phyloP scores from a whole-genome alignment of 345 rosid species.

The Linum lewisii region DNA sequence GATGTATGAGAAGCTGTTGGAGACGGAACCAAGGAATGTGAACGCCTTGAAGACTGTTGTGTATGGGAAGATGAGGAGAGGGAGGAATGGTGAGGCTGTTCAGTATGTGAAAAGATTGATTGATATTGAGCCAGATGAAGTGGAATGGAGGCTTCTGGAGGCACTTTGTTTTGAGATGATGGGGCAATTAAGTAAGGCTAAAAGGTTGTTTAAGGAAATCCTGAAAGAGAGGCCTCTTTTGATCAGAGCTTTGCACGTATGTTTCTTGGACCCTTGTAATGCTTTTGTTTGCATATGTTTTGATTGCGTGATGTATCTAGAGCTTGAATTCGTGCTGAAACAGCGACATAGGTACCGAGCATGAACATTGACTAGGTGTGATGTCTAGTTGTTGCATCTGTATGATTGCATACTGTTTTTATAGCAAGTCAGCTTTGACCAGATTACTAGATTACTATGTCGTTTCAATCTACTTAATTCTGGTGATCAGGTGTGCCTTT shows the following conservation, averaged over 20 bases:
- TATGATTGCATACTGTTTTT: too few species aligned
- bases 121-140: slow-evolving; percentile 52
- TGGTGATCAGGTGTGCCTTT: too few species aligned
- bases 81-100: slow-evolving; percentile 53
- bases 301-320: not conserved
- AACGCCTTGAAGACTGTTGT: slow-evolving; percentile 65
- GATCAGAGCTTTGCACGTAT: slow-evolving; percentile 86
- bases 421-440: too few species aligned
- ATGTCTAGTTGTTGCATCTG: too few species aligned
- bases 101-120: slow-evolving; percentile 53
- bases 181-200: slow-evolving; percentile 61
- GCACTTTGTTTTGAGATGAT: slow-evolving; percentile 75
- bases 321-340: not conserved
- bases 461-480: not conserved
- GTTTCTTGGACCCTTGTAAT: slow-evolving; percentile 12
- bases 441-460: not conserved
- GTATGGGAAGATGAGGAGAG: slow-evolving; percentile 70
- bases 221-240: slow-evolving; percentile 62
- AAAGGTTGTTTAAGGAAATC: slow-evolving; percentile 52
- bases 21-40: slow-evolving; percentile 56
- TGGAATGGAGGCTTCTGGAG: slow-evolving; percentile 86
- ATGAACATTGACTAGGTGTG: not conserved
- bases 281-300: not conserved
- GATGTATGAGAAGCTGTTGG: slow-evolving; percentile 54
- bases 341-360: not conserved